phyloP scores from a whole-genome alignment of 257 asterid species.

The Apocynum venetum region DNA sequence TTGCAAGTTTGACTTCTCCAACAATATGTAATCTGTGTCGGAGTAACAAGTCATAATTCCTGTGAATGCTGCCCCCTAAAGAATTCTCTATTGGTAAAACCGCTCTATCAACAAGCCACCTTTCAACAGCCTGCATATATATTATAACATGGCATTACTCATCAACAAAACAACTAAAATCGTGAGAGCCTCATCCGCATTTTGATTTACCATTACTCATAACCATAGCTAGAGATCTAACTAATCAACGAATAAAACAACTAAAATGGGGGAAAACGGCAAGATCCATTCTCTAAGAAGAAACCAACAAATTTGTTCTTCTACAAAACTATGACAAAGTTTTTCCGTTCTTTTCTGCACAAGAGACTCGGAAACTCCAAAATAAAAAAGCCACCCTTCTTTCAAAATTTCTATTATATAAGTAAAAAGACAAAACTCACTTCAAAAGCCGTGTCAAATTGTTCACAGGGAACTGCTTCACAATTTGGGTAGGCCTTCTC shows the following conservation, averaged over 20 bases:
- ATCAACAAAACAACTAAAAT: not conserved
- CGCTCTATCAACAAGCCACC: conserved; percentile 96
- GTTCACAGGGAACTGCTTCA: conserved; percentile 97
- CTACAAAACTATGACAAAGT: not conserved
- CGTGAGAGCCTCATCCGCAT: not conserved
- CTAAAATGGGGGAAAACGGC: not conserved
- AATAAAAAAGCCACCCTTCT: not conserved
- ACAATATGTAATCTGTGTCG: conserved; percentile 93
- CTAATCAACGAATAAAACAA: not conserved
- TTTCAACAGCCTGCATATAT: conserved; percentile 79
- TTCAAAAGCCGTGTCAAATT: conserved; percentile 90
- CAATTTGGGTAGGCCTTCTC: conserved; percentile 97
- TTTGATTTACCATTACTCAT: not conserved
- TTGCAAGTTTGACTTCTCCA: conserved; percentile 95
- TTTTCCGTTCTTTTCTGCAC: not conserved
- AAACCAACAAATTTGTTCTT: not conserved
- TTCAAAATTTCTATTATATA: not conserved
- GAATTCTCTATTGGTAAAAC: conserved; percentile 97
- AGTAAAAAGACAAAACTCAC: conserved; percentile 32
- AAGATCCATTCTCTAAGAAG: not conserved
- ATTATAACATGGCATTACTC: too few relatives aligned
- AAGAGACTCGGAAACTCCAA: not conserved
- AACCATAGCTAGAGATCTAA: not conserved
- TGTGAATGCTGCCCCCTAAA: conserved; percentile 95
- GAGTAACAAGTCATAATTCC: conserved; percentile 94